A percentile compares a stretch with the other conserved stretches of the same genome.
These are phyloP conservation scores for Eucalyptus marginata DNA, from an alignment of 345 rosid species.

Conservation along the genomic window DNA sequence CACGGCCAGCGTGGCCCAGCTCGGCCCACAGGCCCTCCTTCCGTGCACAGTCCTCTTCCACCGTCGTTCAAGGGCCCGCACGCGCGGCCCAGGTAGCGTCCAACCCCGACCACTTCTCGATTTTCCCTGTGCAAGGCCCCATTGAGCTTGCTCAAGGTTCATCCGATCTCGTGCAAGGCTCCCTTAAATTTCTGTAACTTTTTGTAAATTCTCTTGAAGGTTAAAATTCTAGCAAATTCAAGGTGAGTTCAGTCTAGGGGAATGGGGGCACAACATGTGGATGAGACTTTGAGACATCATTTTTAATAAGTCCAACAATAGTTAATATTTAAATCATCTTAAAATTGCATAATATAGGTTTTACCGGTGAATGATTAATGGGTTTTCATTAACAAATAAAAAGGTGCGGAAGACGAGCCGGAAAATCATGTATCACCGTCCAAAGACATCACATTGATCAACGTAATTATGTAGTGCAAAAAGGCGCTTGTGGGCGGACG, in stretches of 20 bases:
- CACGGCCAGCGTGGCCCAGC: not conserved
- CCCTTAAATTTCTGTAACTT: not conserved
- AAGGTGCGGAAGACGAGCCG: too few relatives aligned
- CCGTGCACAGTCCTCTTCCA: not conserved
- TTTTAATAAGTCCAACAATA: not conserved
- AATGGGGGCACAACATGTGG: not conserved
- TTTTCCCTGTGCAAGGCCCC: not conserved
- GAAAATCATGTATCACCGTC: too few relatives aligned
- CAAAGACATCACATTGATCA: too few relatives aligned
- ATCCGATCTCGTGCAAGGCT: not conserved
- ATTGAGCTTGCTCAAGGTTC: not conserved
- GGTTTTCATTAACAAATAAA: not conserved
- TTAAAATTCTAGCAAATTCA: not conserved
- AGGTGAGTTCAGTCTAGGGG: not conserved
- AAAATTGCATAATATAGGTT: not conserved
- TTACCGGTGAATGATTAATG: not conserved
- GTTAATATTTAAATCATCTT: not conserved
- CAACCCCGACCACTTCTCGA: not conserved
- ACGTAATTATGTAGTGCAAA: too few relatives aligned
- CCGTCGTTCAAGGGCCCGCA: not conserved
- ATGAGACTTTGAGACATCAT: not conserved
- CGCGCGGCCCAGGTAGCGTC: not conserved
- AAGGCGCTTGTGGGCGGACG: too few relatives aligned
- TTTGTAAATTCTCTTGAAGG: not conserved
- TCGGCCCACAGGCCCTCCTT: not conserved